Base-by-base conservation (phyloP, 768 basidiomycete species). In the Baorangia bicolor region DNA sequence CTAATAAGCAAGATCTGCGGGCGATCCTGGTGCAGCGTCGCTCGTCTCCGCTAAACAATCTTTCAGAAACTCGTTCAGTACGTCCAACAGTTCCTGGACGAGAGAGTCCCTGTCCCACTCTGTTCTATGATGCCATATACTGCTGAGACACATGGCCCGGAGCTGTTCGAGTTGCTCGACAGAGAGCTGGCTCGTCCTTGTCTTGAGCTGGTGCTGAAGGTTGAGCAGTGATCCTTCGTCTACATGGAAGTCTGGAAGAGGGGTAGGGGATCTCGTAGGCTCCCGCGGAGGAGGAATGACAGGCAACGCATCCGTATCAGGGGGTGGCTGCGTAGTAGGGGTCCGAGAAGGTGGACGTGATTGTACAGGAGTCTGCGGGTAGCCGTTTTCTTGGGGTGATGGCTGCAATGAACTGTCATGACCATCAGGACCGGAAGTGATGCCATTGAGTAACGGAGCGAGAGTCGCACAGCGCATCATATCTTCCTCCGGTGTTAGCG, bases 151-250 rank as follows among this genome's bases (percentile, higher is more conserved):
- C 3, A 81, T 84, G 9, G 97, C 95, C 6, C 97, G 84, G 7
- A 99, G 78, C 71, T 98, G 94, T 68, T 98, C 97, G 7, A 99
- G 81, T 67, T 96, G 86, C 67, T 99, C 97, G 47, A 98, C 79
- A 25, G 78, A 90, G 40, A 98, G 75, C 0, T 66, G 67, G 7
- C 57, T 67, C 1, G 96, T 97, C 42, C 68, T 68, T 18, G 80
- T 74, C 34, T 73, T 73, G 27, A 98, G 68, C 42, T 76, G 70
- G 3, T 67, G 42, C 53, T 75, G 71, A 0, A 98, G 79, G 11
- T 78, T 65, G 0, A 62, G 63, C 25, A 96, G 61, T 11, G 77
- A 66, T 2, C 57, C 66, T 23, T 81, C 74, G 45, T 90, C 78
- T 14, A 96, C 64, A 39, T 82, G 69, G 71, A 99, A 97, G 38